A percentile compares a stretch with the other conserved stretches of the same genome.
These are phyloP conservation scores for Gonium pectorale DNA, from an alignment of 139 green algal species.

Conservation along the genomic window DNA sequence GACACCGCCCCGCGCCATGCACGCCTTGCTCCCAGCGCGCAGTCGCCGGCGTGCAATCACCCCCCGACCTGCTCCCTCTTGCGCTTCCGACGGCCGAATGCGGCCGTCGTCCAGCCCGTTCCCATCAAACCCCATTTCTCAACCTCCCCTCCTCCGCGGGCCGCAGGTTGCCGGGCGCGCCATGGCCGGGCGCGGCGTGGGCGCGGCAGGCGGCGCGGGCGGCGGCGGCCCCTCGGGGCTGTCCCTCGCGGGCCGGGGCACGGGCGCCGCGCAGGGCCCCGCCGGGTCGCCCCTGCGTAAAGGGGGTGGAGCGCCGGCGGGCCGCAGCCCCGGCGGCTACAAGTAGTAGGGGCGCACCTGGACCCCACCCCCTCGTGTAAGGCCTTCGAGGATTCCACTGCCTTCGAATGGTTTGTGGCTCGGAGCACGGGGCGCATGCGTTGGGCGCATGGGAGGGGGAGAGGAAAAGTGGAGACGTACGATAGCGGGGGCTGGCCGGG, in stretches of 20 bases:
- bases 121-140: no score
- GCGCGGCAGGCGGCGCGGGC: not conserved
- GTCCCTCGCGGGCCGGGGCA: conserved; percentile 23
- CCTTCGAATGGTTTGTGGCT: no score
- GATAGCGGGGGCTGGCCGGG: no score
- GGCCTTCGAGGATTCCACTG: no score
- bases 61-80: not conserved
- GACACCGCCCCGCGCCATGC: no score
- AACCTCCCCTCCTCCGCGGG: no score
- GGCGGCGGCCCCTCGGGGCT: not conserved
- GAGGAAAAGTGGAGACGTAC: no score
- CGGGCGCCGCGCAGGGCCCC: not conserved
- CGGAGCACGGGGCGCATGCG: no score
- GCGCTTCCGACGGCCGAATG: not conserved
- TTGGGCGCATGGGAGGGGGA: no score
- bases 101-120: not conserved
- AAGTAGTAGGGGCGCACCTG: not conserved
- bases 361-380: no score
- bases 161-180: conserved; percentile 3
- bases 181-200: not conserved
- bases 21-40: not conserved
- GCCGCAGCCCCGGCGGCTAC: not conserved
- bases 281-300: conserved; percentile 13
- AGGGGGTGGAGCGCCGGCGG: not conserved
- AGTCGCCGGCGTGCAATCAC: not conserved